phyloP scores from a whole-genome alignment of 768 basidiomycete genomes.

The Russula foetens region DNA sequence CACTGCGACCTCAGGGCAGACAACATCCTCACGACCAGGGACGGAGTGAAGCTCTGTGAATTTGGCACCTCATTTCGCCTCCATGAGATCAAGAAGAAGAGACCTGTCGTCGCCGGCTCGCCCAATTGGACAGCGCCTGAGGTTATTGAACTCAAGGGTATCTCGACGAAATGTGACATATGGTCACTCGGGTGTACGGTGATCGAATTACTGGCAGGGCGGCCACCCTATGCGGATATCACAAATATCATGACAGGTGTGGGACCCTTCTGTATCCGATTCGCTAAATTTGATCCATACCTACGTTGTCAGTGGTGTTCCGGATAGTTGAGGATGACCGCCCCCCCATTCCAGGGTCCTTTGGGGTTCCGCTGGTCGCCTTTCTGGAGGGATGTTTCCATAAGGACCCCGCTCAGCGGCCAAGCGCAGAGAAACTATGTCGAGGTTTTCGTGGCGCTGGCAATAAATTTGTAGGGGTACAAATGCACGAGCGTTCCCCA shows the following conservation, averaged over 20 bases:
- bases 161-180: slow-evolving; percentile 88
- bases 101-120: slow-evolving; percentile 86
- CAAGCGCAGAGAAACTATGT: slow-evolving; percentile 74
- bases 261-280: background rate
- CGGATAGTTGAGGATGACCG: slow-evolving; percentile 89
- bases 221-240: slow-evolving; percentile 87
- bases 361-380: slow-evolving; percentile 64
- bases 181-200: slow-evolving; percentile 96
- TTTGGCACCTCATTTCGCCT: slow-evolving; percentile 97
- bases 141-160: slow-evolving; percentile 91
- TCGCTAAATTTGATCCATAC: no score
- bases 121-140: slow-evolving; percentile 99
- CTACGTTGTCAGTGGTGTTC: slow-evolving; percentile 99
- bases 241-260: slow-evolving; percentile 84
- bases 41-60: slow-evolving; percentile 92
- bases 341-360: slow-evolving; percentile 77
- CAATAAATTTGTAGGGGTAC: no score
- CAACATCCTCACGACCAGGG: slow-evolving; percentile 98
- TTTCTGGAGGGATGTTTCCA: slow-evolving; percentile 82
- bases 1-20: slow-evolving; percentile 98
- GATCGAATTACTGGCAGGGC: slow-evolving; percentile 86
- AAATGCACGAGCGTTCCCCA: no score
- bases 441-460: no score
- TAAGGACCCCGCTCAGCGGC: slow-evolving; percentile 76
- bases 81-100: slow-evolving; percentile 78